Conservation (phyloP, 352 stramenopile species). For the Phytophthora lateralis region DNA sequence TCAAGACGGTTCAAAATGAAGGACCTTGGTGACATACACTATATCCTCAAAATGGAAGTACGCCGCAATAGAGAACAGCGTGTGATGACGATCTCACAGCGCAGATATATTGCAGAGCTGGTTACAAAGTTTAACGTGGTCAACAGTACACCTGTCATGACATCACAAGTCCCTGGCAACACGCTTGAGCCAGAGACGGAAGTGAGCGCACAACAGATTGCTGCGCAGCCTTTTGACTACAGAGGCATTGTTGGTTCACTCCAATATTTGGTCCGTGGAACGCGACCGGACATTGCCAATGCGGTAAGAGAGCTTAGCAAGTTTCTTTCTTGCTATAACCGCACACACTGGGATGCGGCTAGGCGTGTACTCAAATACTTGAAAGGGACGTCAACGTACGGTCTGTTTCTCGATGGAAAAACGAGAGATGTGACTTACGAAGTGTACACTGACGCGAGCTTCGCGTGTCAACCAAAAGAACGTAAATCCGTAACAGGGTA, state of each 20-base stretch:
- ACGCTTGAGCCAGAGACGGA: conserved; percentile 20
- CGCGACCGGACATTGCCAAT: conserved; percentile 22
- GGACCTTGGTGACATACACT: conserved; percentile 12
- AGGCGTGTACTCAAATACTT: conserved; percentile 28
- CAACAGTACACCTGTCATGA: conserved; percentile 6
- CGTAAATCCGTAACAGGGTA: background rate
- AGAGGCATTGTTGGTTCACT: conserved; percentile 29
- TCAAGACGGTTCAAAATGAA: conserved; percentile 28
- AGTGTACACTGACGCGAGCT: background rate
- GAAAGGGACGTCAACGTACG: conserved; percentile 17
- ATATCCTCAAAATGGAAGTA: conserved; percentile 8
- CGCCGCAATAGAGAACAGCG: conserved; percentile 2
- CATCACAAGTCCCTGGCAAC: conserved; percentile 9
- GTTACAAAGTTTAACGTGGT: background rate
- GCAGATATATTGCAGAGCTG: conserved; percentile 10
- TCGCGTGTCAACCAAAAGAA: background rate
- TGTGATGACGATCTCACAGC: conserved; percentile 10
- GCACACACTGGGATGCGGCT: conserved; percentile 29
- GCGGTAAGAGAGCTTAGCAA: conserved; percentile 32
- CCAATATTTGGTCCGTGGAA: conserved; percentile 28
- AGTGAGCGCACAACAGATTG: conserved; percentile 21
- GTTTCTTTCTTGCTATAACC: conserved; percentile 39
- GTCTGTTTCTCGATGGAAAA: conserved; percentile 7
- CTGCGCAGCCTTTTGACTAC: conserved; percentile 29
- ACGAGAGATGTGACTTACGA: background rate